Base-by-base conservation (phyloP, 495 filamentous ascomycete genomes). In the Daldinia grandis region DNA sequence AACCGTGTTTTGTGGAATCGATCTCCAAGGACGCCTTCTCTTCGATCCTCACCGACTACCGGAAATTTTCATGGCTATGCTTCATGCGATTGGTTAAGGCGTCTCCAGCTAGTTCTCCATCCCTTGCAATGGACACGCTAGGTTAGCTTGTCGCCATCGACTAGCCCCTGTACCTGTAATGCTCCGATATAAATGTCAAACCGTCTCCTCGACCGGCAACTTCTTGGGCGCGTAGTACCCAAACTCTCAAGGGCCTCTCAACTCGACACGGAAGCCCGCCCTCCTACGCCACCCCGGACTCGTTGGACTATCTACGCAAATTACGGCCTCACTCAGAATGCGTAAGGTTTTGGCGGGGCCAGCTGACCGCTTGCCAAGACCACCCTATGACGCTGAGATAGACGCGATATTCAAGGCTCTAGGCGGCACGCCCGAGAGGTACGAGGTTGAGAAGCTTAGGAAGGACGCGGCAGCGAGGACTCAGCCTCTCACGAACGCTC, bases 381-480 rank as follows among this genome's bases (percentile, higher is more conserved):
- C 75, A 10, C 75, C 75, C 5, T 77, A 77, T 55, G 75, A 77
- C 27, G 57, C 65, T 49, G 73, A 72, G 64, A 77, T 77, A 66
- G 64, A 73, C 15, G 50, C 62, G 19, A 63, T 77, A 24, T 65
- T 72, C 28, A 66, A 69, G 27, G 71, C 73, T 12, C 65, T 77
- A 12, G 73, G 70, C 12, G 64, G 65, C 7, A 65, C 65, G 30
- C 70, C 75, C 3, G 75, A 77, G 44, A 55, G 62, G 38, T 77
- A 77, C 47, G 75, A 77, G 62, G 70, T 77, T 30, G 75, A 77
- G 37, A 71, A 61, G 44, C 69, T 77, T 57, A 71, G 75, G 9
- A 76, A 74, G 62, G 75, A 75, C 42, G 71, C 75, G 58, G 59
- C 68, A 27, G 69, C 70, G 24, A 69, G 75, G 21, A 77, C 70